Evolutionary conservation across 129 eudicot genomes (phyloP).

Genomic region (Pseudognaphalium luteoalbum): DNA sequence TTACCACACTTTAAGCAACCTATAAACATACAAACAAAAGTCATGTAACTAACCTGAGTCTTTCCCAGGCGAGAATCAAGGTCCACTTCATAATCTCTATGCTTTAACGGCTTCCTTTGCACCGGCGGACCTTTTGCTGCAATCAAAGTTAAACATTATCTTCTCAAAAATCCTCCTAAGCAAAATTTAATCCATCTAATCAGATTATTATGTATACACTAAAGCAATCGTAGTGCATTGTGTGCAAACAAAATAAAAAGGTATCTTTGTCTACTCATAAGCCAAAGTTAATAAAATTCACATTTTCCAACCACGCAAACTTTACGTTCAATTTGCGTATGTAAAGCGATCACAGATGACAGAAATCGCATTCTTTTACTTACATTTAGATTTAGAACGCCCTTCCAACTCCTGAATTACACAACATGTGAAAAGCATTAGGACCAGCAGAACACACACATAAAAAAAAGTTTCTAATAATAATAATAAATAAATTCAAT

Average conservation of each 20-base stretch:
- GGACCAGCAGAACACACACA: slow-evolving; percentile 1
- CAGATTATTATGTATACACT: neutral
- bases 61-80: slow-evolving; percentile 95
- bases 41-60: slow-evolving; percentile 68
- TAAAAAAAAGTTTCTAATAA: neutral
- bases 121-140: slow-evolving; percentile 87
- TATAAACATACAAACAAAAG: neutral
- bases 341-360: neutral
- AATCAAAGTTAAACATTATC: slow-evolving; percentile 20
- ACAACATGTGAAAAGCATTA: neutral
- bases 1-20: neutral
- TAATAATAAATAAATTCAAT: neutral
- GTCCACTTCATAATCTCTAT: slow-evolving; percentile 92
- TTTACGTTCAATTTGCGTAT: neutral
- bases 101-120: slow-evolving; percentile 91
- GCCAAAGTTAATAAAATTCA: neutral
- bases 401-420: slow-evolving; percentile 57
- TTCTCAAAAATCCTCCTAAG: neutral
- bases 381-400: slow-evolving; percentile 57
- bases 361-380: slow-evolving; percentile 26
- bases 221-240: neutral
- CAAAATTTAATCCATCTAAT: neutral
- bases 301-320: neutral
- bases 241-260: neutral
- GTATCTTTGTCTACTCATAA: neutral